These are phyloP conservation scores for Helicocarpus griseus DNA, from an alignment of 2,329 filamentous ascomycete genomes.

Conservation along the genomic window DNA sequence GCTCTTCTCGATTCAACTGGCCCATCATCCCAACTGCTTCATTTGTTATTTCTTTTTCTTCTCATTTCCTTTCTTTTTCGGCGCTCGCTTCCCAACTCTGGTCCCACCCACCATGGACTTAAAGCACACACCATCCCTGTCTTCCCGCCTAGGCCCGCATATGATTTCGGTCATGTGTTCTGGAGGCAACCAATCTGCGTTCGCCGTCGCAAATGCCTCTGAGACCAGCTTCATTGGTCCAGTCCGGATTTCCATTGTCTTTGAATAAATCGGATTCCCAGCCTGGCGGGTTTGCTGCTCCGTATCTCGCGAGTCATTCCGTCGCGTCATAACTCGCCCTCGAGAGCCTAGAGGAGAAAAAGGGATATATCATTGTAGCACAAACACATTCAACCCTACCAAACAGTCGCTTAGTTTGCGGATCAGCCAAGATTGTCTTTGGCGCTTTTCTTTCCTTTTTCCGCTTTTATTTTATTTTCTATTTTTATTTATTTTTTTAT, in stretches of 20 bases:
- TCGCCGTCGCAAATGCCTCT: neutral
- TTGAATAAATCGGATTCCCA: neutral
- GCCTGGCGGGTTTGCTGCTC: neutral
- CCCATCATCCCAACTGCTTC: too few species aligned
- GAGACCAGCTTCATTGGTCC: slow-evolving; percentile 1
- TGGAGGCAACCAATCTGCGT: slow-evolving; percentile 8
- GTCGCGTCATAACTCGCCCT: neutral
- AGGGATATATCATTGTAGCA: neutral
- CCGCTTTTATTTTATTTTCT: neutral
- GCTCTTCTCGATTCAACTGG: neutral
- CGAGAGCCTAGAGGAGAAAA: neutral
- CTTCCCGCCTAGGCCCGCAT: slow-evolving; percentile 16
- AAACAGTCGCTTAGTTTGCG: neutral
- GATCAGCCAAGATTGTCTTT: neutral
- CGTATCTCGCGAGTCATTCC: neutral
- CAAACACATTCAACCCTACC: neutral
- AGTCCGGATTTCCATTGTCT: slow-evolving; percentile 6
- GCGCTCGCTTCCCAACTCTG: neutral
- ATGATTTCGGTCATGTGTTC: slow-evolving; percentile 13
- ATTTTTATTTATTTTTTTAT: neutral
- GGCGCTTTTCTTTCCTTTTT: too few species aligned
- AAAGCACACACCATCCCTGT: slow-evolving; percentile 11
- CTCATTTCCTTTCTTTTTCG: neutral
- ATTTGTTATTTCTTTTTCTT: neutral
- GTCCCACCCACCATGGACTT: slow-evolving; percentile 1